Evolutionary conservation across 75 land plant genomes (phyloP), one percentile per base, ranked within the genome.

Genomic region (Cupressus sempervirens): DNA sequence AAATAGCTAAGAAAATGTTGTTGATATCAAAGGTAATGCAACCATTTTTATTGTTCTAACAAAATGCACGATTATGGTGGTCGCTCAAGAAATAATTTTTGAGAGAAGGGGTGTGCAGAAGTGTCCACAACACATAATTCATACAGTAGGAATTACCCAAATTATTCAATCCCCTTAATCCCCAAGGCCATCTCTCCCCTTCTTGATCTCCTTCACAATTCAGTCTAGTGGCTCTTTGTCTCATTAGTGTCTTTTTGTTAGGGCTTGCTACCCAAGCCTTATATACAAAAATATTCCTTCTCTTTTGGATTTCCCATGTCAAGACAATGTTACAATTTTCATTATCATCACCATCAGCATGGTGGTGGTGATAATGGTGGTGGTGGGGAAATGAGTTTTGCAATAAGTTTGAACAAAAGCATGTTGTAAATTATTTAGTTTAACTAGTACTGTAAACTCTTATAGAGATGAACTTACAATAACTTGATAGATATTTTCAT

Each of bases 91-190:
- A 97, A 53, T 91, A 97, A 56, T 93, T 97, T 85, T 93, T 88
- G 79, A 97, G 68, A 79, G 97, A 97, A 35, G 97, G 95, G 0
- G 95, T 93, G 72, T 97, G 99, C 32, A 97, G 87, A 74, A 97
- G 88, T 29, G 95, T 97, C 85, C 95, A 97, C 82, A 97, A 84
- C 26, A 97, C 95, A 35, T 93, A 97, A 79, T 97, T 97, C 97
- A 97, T 95, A 80, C 94, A 97, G 76, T 97, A 97, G 30, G 99
- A 95, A 68, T 90, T 97, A 0, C 99, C 99, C 43, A 97, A 82
- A 67, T 97, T 97, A 74, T 92, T 95, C 68, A 97, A 76, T 5
- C 99, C 99, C 56, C 99, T 70, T 86, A 97, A 84, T 3, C 97
- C 97, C 50, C 79, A 84, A 0, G 95, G 97, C 20, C 85, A 43